Evolutionary conservation across 148 eudicot species (phyloP).

Genomic region (Bassia scoparia): DNA sequence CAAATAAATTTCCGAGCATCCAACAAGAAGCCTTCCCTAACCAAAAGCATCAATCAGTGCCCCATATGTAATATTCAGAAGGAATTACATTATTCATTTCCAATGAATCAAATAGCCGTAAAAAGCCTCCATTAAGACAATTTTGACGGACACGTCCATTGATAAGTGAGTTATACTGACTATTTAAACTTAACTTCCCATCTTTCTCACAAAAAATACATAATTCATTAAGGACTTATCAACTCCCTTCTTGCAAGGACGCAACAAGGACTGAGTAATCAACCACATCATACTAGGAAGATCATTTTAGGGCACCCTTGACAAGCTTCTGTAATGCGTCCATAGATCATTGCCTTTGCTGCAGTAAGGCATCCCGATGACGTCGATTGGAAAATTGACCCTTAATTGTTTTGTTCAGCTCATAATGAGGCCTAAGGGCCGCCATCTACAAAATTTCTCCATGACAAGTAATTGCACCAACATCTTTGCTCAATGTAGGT

Average conservation of each 20-base stretch:
- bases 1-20: slow-evolving; percentile 76
- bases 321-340: slow-evolving; percentile 78
- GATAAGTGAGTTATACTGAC: slow-evolving; percentile 64
- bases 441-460: slow-evolving; percentile 44
- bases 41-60: slow-evolving; percentile 62
- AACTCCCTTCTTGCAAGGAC: slow-evolving; percentile 75
- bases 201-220: slow-evolving; percentile 54
- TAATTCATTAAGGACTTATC: slow-evolving; percentile 69
- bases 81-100: slow-evolving; percentile 54
- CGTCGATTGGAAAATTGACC: slow-evolving; percentile 38
- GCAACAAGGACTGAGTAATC: slow-evolving; percentile 66
- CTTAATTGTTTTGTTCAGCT: slow-evolving; percentile 33
- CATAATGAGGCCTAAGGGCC: slow-evolving; percentile 53
- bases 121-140: slow-evolving; percentile 84
- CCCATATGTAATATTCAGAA: slow-evolving; percentile 73
- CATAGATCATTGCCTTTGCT: slow-evolving; percentile 44
- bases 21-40: slow-evolving; percentile 62
- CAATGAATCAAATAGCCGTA: slow-evolving; percentile 78
- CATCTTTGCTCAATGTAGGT: slow-evolving; percentile 40
- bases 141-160: slow-evolving; percentile 76
- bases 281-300: slow-evolving; percentile 48
- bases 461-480: slow-evolving; percentile 50
- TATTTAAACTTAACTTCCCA: slow-evolving; percentile 53
- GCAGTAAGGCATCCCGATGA: slow-evolving; percentile 46
- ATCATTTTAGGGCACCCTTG: slow-evolving; percentile 40